Evolutionary conservation across 352 stramenopile species (phyloP), one percentile per base, ranked within the genome.

Genomic region (Globisporangium middletonii): DNA sequence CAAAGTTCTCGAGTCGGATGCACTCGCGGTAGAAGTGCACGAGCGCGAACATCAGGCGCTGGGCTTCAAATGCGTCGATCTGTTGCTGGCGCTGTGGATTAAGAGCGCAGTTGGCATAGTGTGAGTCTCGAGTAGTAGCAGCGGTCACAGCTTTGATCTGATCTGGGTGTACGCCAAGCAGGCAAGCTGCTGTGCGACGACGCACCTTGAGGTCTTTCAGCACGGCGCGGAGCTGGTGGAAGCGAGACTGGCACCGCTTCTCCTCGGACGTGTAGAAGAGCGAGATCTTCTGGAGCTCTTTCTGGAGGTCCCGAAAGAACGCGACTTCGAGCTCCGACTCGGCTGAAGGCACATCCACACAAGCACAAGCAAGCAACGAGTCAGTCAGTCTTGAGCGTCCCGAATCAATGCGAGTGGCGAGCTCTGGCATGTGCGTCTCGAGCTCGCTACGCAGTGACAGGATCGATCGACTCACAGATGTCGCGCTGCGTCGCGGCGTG

Each of bases 11-110:
- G 37, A 92, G 75, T 3, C 80, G 76, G 50, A 88, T 90, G 47
- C 79, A 89, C 53, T 92, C 77, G 48, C 77, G 72, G 61, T 92
- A 92, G 44, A 89, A 90, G 52, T 92, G 79, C n/a, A 92, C 82
- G 53, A 86, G 83, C 37, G 79, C 80, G 51, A 86, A 86, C 78
- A 92, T 88, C 48, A 92, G 78, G 49, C 79, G 75, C 65, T 88
- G 79, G 52, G 78, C 76, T 57, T 83, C 69, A 16, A 67, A 75
- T 15, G 69, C 67, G 30, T 83, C 71, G 11, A 78, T 73, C 12
- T 69, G 70, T n/a, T 71, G 59, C 47, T 60, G 67, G 61, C 67
- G 72, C 71, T 80, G 59, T 13, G 50, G n/a, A 43, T 54, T 27
- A 4, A 46, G 5, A 45, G 18, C 19, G 62, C 16, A 28, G 47